phyloP scores from a whole-genome alignment of 225 moss, liverwort and hornwort species.

The Climacium dendroides region DNA sequence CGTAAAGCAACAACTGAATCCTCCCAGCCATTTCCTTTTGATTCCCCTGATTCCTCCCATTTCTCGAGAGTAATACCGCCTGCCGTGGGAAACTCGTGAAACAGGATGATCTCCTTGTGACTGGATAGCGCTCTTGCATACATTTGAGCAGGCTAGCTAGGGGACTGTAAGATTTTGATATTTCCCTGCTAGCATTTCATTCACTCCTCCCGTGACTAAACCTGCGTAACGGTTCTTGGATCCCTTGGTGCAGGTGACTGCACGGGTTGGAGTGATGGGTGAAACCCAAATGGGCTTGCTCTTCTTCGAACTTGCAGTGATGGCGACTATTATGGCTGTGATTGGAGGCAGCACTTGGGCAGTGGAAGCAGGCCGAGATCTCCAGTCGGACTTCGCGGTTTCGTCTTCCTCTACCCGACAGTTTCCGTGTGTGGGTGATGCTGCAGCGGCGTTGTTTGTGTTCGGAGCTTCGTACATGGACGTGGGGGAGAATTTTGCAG shows the following conservation, averaged over 20 bases:
- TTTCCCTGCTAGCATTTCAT: not conserved
- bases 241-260: not conserved
- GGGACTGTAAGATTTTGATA: not conserved
- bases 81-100: not conserved
- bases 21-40: not conserved
- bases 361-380: not conserved
- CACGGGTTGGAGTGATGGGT: not conserved
- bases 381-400: not conserved
- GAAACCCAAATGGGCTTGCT: not conserved
- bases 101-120: not conserved
- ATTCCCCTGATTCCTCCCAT: not conserved
- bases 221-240: not conserved
- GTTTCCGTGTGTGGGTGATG: not conserved
- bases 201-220: not conserved
- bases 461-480: conserved; percentile 47
- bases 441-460: conserved; percentile 12
- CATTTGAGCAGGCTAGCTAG: not conserved
- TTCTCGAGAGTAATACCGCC: not conserved
- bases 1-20: not conserved
- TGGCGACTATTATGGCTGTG: not conserved
- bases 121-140: not conserved
- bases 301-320: not conserved
- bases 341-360: not conserved
- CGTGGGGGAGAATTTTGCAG: conserved; percentile 32
- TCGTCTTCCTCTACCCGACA: not conserved